Evolutionary conservation across 495 filamentous ascomycete species (phyloP).

Genomic region (Zalerion maritima): DNA sequence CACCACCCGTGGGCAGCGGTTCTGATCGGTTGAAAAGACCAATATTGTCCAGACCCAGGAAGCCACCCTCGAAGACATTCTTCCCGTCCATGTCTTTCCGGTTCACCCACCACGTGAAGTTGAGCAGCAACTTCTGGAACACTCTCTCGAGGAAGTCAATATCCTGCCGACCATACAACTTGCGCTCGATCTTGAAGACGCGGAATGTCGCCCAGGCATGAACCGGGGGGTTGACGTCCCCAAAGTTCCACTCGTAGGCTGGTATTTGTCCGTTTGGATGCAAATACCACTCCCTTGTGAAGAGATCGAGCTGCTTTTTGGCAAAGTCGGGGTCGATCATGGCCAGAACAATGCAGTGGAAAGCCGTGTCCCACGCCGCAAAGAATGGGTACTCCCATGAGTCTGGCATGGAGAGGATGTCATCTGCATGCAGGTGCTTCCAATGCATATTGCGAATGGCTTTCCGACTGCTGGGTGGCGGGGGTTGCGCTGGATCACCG

Average conservation of each 20-base stretch:
- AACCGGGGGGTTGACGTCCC: conserved; percentile 91
- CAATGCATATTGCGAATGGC: conserved; percentile 73
- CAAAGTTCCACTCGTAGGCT: conserved; percentile 93
- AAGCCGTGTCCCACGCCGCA: conserved; percentile 92
- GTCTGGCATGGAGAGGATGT: conserved; percentile 93
- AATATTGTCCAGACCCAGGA: conserved; percentile 94
- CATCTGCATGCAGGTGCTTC: conserved; percentile 87
- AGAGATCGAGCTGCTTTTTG: conserved; percentile 90
- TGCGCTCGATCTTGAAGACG: conserved; percentile 94
- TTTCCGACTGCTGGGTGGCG: conserved; percentile 70
- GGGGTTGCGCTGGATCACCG: conserved; percentile 54
- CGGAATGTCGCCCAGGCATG: conserved; percentile 94
- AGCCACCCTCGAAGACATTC: conserved; percentile 93
- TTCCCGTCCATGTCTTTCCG: conserved; percentile 87
- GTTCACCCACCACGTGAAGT: conserved; percentile 99
- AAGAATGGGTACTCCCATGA: conserved; percentile 99
- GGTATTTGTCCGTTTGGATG: conserved; percentile 92
- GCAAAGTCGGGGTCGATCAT: conserved; percentile 97
- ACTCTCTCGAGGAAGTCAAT: conserved; percentile 91
- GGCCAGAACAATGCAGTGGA: conserved; percentile 87
- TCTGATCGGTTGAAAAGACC: conserved; percentile 97
- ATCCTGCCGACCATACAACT: conserved; percentile 89
- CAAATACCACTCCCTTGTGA: conserved; percentile 98
- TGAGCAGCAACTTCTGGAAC: conserved; percentile 88
- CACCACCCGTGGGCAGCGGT: conserved; percentile 82